Evolutionary conservation across 352 stramenopile species (phyloP).

Genomic region (Phytopythium chamaehyphon): DNA sequence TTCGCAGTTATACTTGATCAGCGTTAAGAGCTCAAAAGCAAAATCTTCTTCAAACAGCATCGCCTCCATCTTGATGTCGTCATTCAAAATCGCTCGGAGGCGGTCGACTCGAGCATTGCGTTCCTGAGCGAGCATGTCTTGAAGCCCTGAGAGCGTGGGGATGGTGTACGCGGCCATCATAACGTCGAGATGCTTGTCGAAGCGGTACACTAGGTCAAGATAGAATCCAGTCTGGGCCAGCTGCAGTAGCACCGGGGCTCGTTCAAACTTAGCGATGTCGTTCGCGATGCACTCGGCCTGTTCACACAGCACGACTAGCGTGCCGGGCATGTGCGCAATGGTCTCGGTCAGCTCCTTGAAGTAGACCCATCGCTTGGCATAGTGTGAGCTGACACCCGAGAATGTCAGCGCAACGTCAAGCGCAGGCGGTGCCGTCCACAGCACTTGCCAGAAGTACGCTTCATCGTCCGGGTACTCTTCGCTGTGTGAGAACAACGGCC

Average conservation of each 20-base stretch:
- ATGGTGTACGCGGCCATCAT: background rate
- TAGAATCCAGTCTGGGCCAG: background rate
- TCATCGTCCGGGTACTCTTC: constrained; percentile 1
- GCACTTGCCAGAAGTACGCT: background rate
- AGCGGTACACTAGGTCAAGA: background rate
- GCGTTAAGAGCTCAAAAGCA: background rate
- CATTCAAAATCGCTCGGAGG: background rate
- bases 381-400: background rate
- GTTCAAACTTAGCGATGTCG: background rate
- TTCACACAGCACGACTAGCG: background rate
- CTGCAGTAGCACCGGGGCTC: background rate
- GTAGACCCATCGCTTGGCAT: constrained; percentile 1
- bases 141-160: background rate
- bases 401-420: background rate
- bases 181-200: background rate
- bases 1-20: background rate
- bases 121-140: background rate
- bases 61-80: background rate
- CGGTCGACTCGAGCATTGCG: background rate
- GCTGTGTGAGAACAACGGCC: background rate
- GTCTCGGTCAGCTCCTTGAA: constrained; percentile 1
- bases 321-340: background rate
- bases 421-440: background rate
- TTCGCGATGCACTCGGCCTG: background rate
- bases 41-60: background rate